These are phyloP conservation scores for Chaetomium tenue DNA, from an alignment of 495 filamentous ascomycete genomes.

Conservation along the genomic window DNA sequence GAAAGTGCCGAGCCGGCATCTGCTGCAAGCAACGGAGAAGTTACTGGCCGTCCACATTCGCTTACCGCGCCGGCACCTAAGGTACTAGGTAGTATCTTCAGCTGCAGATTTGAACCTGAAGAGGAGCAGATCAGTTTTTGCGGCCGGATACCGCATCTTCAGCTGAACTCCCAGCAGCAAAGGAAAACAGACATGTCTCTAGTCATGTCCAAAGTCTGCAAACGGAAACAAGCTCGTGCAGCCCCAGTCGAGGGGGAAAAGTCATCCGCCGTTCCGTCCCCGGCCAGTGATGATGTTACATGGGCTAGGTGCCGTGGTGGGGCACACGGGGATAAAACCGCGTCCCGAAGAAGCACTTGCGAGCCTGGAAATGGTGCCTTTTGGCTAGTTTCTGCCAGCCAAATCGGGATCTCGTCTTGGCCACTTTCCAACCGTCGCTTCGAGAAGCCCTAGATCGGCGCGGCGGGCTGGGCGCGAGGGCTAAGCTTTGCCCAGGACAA, in stretches of 20 bases:
- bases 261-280: neutral
- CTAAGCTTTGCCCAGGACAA: constrained; percentile 13
- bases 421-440: neutral
- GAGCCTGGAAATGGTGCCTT: neutral
- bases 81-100: too few species aligned
- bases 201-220: too few species aligned
- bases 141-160: too few species aligned
- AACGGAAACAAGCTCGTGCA: neutral
- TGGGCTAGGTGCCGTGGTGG: constrained; percentile 1
- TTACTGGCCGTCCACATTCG: neutral
- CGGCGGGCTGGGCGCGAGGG: neutral
- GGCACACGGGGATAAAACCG: constrained; percentile 7
- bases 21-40: neutral
- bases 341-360: neutral
- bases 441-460: neutral
- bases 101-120: neutral
- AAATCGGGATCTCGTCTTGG: constrained; percentile 11
- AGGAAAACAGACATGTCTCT: too few species aligned
- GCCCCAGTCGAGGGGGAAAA: neutral
- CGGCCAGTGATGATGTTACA: neutral
- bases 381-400: neutral
- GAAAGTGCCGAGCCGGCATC: neutral
- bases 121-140: too few species aligned
- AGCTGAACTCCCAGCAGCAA: too few species aligned
- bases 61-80: neutral